Base-by-base conservation (phyloP, 2,329 filamentous ascomycete genomes). In the Cercospora zeina region DNA sequence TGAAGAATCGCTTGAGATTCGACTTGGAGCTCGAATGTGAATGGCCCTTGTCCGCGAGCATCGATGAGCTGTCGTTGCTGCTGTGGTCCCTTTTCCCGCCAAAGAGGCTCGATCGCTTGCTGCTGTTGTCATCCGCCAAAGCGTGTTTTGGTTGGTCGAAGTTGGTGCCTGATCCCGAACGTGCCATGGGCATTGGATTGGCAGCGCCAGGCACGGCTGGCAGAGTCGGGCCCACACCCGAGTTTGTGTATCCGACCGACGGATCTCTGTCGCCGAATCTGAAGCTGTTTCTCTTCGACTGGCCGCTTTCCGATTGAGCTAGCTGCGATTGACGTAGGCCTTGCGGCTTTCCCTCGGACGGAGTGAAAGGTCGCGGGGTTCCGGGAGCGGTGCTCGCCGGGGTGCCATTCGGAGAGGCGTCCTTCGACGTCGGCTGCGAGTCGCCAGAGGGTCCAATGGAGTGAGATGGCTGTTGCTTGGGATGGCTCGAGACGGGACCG, bases 1-100 rank as follows among this genome's bases (percentile, higher is more conserved):
- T 95, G 81, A 99, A 96, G 75, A 99, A 99, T n/a, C 95, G 85
- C 78, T 96, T 97, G 64, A 99, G 78, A 71, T 97, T 93, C 3
- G 90, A 88, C 89, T 97, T 97, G 4, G 95, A 97, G 21, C 89
- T 87, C 1, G 68, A 66, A 61, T 72, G 70, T 24, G 65, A 64
- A 42, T 71, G 63, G 4, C 63, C 68, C 55, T 83, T 81, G 19
- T 74, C 77, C 45, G 74, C 73, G 67, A 66, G 58, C 57, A 58
- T 76, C 66, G 65, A 71, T 63, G 67, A 69, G 59, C 64, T 70
- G 21, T 85, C 79, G 59, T 80, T 76, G 50, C 83, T 78, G 56
- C 56, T 51, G 31, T 87, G 82, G 65, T 85, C 83, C 58, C 77
- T 78, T 62, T 80, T 81, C 59, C 76, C 77, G 33, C 80, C 79